These are phyloP conservation scores for Amphicarpaea edgeworthii DNA, from an alignment of 306 rosid genomes.

Conservation along the genomic window DNA sequence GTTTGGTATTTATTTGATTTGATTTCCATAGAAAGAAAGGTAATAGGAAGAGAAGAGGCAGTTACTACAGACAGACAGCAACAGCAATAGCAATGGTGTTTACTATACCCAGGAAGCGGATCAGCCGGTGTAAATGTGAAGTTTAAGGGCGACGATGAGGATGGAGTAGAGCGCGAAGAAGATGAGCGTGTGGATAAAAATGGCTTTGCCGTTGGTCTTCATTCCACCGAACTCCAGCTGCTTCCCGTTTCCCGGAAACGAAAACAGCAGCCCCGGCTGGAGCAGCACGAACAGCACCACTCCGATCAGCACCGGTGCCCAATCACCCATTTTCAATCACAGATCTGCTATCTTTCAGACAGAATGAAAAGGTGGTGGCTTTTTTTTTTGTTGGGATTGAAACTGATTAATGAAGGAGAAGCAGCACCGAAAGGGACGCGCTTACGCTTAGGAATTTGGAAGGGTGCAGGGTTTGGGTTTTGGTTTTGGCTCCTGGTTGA, in stretches of 20 bases:
- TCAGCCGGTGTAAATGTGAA: slow-evolving; percentile 92
- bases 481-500: no score
- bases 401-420: no score
- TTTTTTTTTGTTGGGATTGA: no score
- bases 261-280: slow-evolving; percentile 83
- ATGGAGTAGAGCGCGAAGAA: slow-evolving; percentile 79
- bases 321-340: slow-evolving; percentile 71
- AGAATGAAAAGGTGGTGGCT: no score
- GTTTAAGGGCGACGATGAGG: slow-evolving; percentile 70
- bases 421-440: no score
- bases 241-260: slow-evolving; percentile 76
- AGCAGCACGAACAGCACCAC: slow-evolving; percentile 90
- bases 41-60: neutral
- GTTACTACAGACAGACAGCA: neutral
- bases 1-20: neutral
- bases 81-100: slow-evolving; percentile 29
- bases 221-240: slow-evolving; percentile 79
- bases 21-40: neutral
- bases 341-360: no score
- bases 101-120: slow-evolving; percentile 23
- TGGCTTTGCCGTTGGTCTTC: slow-evolving; percentile 94
- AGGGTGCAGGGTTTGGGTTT: no score
- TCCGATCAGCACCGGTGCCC: slow-evolving; percentile 95
- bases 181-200: slow-evolving; percentile 86
- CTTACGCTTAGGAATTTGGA: no score